Percentiles rank a stretch among this genome's conserved stretches.
Evolutionary conservation across 352 stramenopile species (phyloP).

Genomic region (Phytophthora brassicae): DNA sequence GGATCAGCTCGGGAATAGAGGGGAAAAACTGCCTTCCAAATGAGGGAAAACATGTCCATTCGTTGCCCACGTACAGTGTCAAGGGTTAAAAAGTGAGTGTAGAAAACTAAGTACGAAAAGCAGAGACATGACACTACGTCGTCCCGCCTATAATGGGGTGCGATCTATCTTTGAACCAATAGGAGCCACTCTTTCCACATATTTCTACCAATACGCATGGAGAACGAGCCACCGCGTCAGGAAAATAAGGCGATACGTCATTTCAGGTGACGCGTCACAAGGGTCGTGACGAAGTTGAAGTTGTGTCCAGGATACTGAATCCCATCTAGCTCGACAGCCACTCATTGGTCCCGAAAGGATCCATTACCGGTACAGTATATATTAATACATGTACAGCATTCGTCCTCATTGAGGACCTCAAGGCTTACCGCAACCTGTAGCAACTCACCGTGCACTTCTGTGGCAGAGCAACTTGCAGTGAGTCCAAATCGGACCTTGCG

Average conservation of each 20-base stretch:
- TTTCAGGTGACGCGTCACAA: conserved; percentile 14
- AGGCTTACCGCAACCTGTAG: no score
- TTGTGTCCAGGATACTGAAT: conserved; percentile 1
- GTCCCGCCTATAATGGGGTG: no score
- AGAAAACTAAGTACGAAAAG: conserved; percentile 18
- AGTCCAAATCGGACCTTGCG: conserved; percentile 2
- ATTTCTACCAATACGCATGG: conserved; percentile 6
- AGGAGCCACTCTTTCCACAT: no score
- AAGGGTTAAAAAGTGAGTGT: conserved; percentile 26
- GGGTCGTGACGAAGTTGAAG: conserved; percentile 10
- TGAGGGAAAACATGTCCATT: conserved; percentile 28
- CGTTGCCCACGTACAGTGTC: conserved; percentile 15
- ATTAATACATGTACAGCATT: no score
- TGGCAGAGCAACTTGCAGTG: conserved; percentile 4
- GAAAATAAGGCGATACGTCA: conserved; percentile 27
- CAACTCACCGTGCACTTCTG: not conserved
- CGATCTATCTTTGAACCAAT: conserved; percentile 6
- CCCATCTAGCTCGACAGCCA: no score
- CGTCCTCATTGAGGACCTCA: no score
- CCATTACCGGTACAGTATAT: no score
- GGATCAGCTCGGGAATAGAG: conserved; percentile 3
- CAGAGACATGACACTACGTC: conserved; percentile 28
- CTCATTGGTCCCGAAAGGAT: not conserved
- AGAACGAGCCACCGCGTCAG: conserved; percentile 9
- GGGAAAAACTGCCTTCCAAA: conserved; percentile 17